Percentiles rank a stretch among this genome's conserved stretches.
phyloP scores from a whole-genome alignment of 2,329 filamentous ascomycete genomes.

The Pseudogymnoascus sp. region DNA sequence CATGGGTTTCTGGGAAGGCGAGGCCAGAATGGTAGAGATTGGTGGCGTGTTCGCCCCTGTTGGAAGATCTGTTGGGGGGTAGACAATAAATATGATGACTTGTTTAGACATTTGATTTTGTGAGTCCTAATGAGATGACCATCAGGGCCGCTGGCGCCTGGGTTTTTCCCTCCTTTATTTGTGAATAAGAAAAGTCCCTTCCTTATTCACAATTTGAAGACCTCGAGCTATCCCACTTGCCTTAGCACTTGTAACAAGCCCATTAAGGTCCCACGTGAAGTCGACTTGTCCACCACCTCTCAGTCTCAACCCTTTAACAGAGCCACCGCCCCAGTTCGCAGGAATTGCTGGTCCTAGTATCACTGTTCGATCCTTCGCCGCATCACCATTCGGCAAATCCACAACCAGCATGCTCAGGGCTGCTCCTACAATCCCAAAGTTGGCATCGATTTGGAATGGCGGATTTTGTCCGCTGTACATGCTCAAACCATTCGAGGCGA shows the following conservation, averaged over 20 bases:
- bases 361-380: constrained; percentile 26
- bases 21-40: neutral
- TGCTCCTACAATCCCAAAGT: constrained; percentile 45
- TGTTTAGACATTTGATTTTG: neutral
- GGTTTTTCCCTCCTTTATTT: no score
- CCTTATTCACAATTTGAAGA: constrained; percentile 10
- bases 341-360: constrained; percentile 44
- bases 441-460: constrained; percentile 54
- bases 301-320: constrained; percentile 37
- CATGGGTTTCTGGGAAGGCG: constrained; percentile 1
- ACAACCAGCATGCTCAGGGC: constrained; percentile 45
- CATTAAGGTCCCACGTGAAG: constrained; percentile 37
- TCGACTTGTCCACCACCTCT: constrained; percentile 38
- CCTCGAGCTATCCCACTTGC: neutral
- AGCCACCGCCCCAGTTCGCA: constrained; percentile 36
- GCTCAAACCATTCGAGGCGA: constrained; percentile 42
- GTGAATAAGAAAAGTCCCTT: constrained; percentile 3
- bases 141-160: no score
- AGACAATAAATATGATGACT: neutral
- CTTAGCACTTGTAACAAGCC: constrained; percentile 26
- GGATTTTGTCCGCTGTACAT: constrained; percentile 41
- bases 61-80: neutral
- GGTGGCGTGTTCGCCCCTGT: neutral
- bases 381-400: constrained; percentile 34
- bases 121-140: neutral